These are phyloP conservation scores for Arthrobotrys iridis DNA, from an alignment of 2,329 filamentous ascomycete genomes.

Conservation along the genomic window DNA sequence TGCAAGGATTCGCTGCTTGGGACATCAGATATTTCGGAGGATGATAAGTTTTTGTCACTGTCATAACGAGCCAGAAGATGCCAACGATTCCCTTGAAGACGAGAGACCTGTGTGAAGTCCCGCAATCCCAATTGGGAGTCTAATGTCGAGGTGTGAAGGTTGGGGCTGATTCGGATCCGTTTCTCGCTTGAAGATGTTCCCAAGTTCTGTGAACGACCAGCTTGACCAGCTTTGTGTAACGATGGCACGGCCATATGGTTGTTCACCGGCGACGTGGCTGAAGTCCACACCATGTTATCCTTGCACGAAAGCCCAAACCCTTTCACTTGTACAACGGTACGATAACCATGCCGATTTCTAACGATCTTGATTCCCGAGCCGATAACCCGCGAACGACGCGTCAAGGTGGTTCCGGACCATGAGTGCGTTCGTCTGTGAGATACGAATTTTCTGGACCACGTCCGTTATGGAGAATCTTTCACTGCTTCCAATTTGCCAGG, in stretches of 20 bases:
- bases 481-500: neutral
- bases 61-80: neutral
- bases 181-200: constrained; percentile 8
- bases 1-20: constrained; percentile 16
- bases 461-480: neutral
- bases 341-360: neutral
- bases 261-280: constrained; percentile 6
- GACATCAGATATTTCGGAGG: neutral
- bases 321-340: neutral
- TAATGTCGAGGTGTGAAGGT: no score
- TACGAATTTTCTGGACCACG: no score
- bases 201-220: neutral
- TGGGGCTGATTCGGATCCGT: neutral
- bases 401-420: neutral
- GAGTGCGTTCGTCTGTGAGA: no score
- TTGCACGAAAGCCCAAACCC: neutral
- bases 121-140: neutral
- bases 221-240: constrained; percentile 13
- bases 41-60: neutral
- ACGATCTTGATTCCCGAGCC: neutral
- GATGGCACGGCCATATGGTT: neutral
- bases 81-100: neutral
- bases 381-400: neutral
- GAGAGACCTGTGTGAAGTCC: neutral
- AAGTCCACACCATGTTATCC: constrained; percentile 10